Evolutionary conservation across 148 eudicot genomes (phyloP), one percentile per base, ranked within the genome.

Genomic region (Salicornia ramosissima): DNA sequence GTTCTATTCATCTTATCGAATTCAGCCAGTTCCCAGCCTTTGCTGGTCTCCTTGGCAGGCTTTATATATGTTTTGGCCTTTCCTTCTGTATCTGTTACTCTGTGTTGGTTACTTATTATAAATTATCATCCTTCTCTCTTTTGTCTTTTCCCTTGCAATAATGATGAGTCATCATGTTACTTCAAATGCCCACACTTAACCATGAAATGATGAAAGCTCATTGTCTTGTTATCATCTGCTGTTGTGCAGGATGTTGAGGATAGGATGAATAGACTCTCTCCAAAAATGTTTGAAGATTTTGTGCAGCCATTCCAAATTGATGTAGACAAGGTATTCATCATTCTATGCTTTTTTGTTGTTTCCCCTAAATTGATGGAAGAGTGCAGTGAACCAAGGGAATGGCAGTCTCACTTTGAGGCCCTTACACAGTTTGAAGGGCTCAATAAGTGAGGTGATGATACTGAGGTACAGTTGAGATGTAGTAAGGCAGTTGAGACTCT

Each of bases 281-380:
- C 96, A 19, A 74, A 74, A 64, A 85, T 91, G 92, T 87, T 91
- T 79, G 97, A 91, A 81, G 96, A 91, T 77, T 91, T 85, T 70
- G 90, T 75, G 78, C 68, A 81, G 51, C 90, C 92, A 68, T 88
- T 68, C 84, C 89, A 86, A 77, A 84, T 91, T 69, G 74, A 85
- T 74, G 49, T 77, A 54, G 86, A 83, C 26, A 73, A 80, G 92
- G 97, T 88, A 87, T 24, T 59, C 22, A 8, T 60, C 31, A 21
- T 61, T 25, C 52, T 63, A 13, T 72, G 14, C 24, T 62, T 21
- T 11, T 79, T 69, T 64, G 34, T 26, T 26, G 26, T 57, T 65
- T 58, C 26, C n/a, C 30, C 45, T 54, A 10, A 21, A n/a, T 43
- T 26, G 39, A 42, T 50, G 52, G 52, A 56, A 30, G 15, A 64